Percentiles rank a stretch among this genome's conserved stretches.
phyloP scores from a whole-genome alignment of 108 stramenopile genomes.

The Poteriospumella lacustris region DNA sequence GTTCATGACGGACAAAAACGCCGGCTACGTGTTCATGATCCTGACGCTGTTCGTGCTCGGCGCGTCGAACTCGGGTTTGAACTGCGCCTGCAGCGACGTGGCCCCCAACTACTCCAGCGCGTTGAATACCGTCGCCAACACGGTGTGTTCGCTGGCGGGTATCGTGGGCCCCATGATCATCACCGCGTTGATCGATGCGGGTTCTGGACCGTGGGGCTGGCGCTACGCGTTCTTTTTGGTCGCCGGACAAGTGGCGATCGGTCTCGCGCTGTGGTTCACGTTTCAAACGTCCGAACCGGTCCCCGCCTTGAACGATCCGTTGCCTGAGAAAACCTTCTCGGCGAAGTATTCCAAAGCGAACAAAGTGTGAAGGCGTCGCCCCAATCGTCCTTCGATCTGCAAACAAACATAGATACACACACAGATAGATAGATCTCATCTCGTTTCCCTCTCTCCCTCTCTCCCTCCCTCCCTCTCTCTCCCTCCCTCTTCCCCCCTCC shows the following conservation, averaged over 20 bases:
- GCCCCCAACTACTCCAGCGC: constrained; percentile 6
- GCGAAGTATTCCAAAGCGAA: too few species aligned
- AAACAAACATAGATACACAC: too few species aligned
- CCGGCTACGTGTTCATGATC: neutral
- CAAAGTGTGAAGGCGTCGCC: too few species aligned
- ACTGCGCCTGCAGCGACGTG: constrained; percentile 5
- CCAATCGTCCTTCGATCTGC: too few species aligned
- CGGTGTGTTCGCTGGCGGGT: constrained; percentile 1
- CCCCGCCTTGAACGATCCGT: neutral
- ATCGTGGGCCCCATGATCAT: constrained; percentile 14
- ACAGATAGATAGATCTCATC: too few species aligned
- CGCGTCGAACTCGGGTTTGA: neutral
- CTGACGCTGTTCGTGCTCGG: neutral
- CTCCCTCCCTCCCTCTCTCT: too few species aligned
- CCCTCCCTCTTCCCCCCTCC: too few species aligned
- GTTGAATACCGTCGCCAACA: constrained; percentile 16
- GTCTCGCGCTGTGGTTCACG: neutral
- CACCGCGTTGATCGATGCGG: neutral
- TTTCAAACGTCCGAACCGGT: constrained; percentile 13
- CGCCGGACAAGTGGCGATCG: neutral
- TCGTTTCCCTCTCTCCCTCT: too few species aligned
- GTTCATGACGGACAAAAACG: neutral
- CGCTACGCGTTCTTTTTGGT: constrained; percentile 1
- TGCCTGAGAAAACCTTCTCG: too few species aligned
- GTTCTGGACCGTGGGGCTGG: neutral